Evolutionary conservation across 257 asterid genomes (phyloP).

Genomic region (Primulina tabacum): DNA sequence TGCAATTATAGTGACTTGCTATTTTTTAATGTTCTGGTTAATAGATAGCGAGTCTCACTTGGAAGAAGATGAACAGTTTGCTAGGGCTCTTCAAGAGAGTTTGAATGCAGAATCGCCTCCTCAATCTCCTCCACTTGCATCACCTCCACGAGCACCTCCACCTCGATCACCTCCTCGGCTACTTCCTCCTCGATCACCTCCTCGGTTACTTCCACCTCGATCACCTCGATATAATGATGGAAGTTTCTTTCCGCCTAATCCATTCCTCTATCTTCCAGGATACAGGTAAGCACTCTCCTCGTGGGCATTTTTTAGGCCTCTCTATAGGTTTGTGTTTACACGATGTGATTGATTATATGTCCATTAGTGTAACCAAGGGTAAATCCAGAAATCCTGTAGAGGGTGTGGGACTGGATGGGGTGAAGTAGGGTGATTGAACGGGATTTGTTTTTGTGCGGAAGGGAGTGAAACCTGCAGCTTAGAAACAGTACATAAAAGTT

Average conservation of each 20-base stretch:
- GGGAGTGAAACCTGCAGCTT: neutral
- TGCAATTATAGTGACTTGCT: conserved; percentile 6
- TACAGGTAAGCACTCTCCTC: conserved; percentile 52
- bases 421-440: neutral
- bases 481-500: neutral
- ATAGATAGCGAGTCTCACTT: conserved; percentile 57
- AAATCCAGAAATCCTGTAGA: neutral
- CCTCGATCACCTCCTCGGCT: neutral
- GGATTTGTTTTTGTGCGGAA: neutral
- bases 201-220: conserved; percentile 23
- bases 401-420: neutral
- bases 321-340: conserved; percentile 3
- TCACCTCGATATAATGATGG: conserved; percentile 57
- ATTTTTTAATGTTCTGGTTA: conserved; percentile 15
- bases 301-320: neutral
- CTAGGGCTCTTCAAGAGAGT: conserved; percentile 93
- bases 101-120: conserved; percentile 67
- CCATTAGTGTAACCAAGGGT: neutral
- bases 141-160: conserved; percentile 28
- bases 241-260: conserved; percentile 51
- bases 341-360: neutral
- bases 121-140: conserved; percentile 32
- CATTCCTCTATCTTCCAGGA: conserved; percentile 52
- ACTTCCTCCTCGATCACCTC: conserved; percentile 1
- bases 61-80: conserved; percentile 91